phyloP scores from a whole-genome alignment of 768 basidiomycete genomes.

The Panaeolus cyanescens region DNA sequence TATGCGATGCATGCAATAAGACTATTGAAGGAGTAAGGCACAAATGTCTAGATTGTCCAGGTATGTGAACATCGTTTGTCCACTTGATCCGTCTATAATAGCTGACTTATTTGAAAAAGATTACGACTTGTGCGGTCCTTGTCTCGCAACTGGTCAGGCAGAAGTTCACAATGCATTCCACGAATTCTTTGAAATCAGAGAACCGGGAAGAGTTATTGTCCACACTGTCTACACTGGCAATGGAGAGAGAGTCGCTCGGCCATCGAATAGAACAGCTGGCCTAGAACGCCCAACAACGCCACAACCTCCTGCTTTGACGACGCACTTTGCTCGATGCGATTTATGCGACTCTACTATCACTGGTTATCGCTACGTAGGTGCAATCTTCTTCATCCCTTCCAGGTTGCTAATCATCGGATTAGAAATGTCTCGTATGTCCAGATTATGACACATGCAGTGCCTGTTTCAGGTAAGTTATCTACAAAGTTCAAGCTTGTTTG shows the following conservation, averaged over 20 bases:
- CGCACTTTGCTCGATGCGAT: constrained; percentile 73
- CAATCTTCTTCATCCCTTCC: neutral
- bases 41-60: constrained; percentile 79
- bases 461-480: constrained; percentile 59
- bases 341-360: constrained; percentile 71
- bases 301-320: constrained; percentile 19
- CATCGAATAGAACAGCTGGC: constrained; percentile 7
- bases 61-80: constrained; percentile 37
- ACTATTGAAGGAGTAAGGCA: constrained; percentile 68
- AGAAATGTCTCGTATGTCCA: constrained; percentile 85
- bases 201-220: constrained; percentile 65
- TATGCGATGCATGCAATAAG: constrained; percentile 65
- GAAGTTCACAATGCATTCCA: constrained; percentile 64
- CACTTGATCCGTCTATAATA: neutral
- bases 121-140: constrained; percentile 70
- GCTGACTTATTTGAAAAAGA: too few relatives aligned
- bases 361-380: constrained; percentile 73
- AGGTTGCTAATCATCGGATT: neutral
- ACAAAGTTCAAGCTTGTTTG: neutral
- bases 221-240: constrained; percentile 56
- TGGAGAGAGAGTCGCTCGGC: constrained; percentile 27
- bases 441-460: constrained; percentile 77
- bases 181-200: constrained; percentile 68
- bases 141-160: constrained; percentile 50
- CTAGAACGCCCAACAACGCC: constrained; percentile 1